Conservation (phyloP, 2,329 filamentous ascomycete species). For the Waltergamsia citrina region DNA sequence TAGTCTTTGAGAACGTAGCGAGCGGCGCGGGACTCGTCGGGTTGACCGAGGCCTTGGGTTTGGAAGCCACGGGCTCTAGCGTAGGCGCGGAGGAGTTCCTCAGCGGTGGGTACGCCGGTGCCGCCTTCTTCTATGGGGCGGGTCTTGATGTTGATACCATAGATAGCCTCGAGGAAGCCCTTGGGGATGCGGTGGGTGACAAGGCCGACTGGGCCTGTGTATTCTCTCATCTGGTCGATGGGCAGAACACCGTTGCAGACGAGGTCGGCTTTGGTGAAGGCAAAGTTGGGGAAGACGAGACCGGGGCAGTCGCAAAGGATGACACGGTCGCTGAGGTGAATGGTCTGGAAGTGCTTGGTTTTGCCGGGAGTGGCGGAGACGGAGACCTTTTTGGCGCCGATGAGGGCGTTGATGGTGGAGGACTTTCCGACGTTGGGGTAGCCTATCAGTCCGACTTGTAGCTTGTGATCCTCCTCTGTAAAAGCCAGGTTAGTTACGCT, state of each 20-base stretch:
- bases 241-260: slow-evolving; percentile 92
- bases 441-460: slow-evolving; percentile 86
- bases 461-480: slow-evolving; percentile 49
- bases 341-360: slow-evolving; percentile 98
- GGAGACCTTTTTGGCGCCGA: slow-evolving; percentile 96
- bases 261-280: slow-evolving; percentile 89
- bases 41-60: slow-evolving; percentile 52
- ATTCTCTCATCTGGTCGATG: slow-evolving; percentile 93
- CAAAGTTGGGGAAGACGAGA: slow-evolving; percentile 97
- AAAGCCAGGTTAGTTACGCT: neutral
- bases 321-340: slow-evolving; percentile 82
- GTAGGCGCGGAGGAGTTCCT: slow-evolving; percentile 79
- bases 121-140: slow-evolving; percentile 85
- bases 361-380: slow-evolving; percentile 96
- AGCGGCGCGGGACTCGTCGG: slow-evolving; percentile 43
- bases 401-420: slow-evolving; percentile 97
- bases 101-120: slow-evolving; percentile 73
- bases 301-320: slow-evolving; percentile 96
- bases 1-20: slow-evolving; percentile 93
- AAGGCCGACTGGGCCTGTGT: slow-evolving; percentile 74
- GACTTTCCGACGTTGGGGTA: slow-evolving; percentile 99
- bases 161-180: slow-evolving; percentile 81
- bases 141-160: slow-evolving; percentile 81
- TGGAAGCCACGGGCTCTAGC: slow-evolving; percentile 84
- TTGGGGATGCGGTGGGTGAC: slow-evolving; percentile 82